Base-by-base conservation (phyloP, 768 basidiomycete species). In the Polyporus arcularius region DNA sequence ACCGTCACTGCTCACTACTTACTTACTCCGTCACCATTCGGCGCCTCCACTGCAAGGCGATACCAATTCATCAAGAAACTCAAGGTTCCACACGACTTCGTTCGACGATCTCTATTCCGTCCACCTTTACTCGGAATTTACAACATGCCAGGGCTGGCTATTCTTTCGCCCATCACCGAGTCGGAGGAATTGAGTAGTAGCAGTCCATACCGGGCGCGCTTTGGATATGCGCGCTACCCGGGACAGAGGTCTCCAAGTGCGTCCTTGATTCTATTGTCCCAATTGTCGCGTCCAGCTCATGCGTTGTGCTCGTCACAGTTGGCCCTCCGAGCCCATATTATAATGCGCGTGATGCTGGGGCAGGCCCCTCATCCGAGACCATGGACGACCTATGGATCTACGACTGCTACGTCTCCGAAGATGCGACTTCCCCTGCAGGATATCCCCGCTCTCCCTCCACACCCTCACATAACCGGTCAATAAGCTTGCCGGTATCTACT, bases 331-430 rank as follows among this genome's bases (percentile, higher is more conserved):
- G 42, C 9, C 50, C 60, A 15, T 40, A 46, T 26, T 49, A 53
- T 14, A 18, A 59, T 45, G 54, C 55, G 62, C 53, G 43, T 50
- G 62, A 59, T 43, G 43, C 57, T 35, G 12, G 35, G 26, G 39
- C 21, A 9, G 30, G 47, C 50, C 50, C 57, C 12, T 48, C 46
- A 18, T 26, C 56, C 4, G 57, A 63, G 35, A 55, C 49, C 32
- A 56, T 63, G 62, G 62, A 63, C 39, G 62, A 63, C 50, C 26
- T 56, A 4, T 63, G 62, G 62, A 63, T 63, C 32, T 63, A 63
- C 42, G 62, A 63, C 62, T 63, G 62, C 28, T 63, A 63, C 43
- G 57, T 58, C 15, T 51, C 62, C 42, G 57, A 63, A 38, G 62
- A 63, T 18, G 45, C 53, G n/a, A 53, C 53, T 28, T 63, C 62